Evolutionary conservation across 2,329 filamentous ascomycete species (phyloP).

Genomic region (Ceratocystis eucalypticola): DNA sequence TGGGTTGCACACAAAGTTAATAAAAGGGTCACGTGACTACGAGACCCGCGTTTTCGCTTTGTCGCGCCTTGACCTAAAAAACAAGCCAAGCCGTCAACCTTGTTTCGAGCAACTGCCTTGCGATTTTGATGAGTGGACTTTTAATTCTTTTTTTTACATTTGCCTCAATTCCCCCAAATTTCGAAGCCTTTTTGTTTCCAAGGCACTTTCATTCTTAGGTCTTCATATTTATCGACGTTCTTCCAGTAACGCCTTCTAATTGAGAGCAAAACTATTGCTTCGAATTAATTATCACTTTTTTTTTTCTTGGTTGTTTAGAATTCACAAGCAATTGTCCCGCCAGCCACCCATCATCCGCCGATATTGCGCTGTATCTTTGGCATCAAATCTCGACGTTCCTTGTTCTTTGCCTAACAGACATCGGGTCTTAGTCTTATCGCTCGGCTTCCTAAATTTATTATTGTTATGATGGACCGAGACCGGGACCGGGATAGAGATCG

Average conservation of each 20-base stretch:
- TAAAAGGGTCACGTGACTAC: constrained; percentile 13
- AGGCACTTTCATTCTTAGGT: not conserved
- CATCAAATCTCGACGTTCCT: not conserved
- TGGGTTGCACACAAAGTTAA: not conserved
- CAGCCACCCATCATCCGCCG: not conserved
- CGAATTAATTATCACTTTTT: not conserved
- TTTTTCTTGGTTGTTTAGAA: not conserved
- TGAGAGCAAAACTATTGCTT: not conserved
- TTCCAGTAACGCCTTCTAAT: not conserved
- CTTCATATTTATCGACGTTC: not conserved
- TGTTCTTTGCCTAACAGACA: not conserved
- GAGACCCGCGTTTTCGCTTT: constrained; percentile 10
- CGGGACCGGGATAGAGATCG: constrained; percentile 24
- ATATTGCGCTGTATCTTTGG: not conserved
- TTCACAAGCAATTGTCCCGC: not conserved
- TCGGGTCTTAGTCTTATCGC: not conserved
- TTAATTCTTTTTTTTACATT: not conserved
- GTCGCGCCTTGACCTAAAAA: not conserved
- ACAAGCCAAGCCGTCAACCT: not conserved
- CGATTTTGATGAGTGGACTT: not conserved
- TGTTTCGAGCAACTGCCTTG: not conserved
- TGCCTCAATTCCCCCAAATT: not conserved
- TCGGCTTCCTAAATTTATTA: not conserved
- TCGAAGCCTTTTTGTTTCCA: not conserved
- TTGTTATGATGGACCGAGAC: constrained; percentile 1